These are phyloP conservation scores for Ustilago curta DNA, from an alignment of 1,284 basidiomycete genomes.

Conservation along the genomic window DNA sequence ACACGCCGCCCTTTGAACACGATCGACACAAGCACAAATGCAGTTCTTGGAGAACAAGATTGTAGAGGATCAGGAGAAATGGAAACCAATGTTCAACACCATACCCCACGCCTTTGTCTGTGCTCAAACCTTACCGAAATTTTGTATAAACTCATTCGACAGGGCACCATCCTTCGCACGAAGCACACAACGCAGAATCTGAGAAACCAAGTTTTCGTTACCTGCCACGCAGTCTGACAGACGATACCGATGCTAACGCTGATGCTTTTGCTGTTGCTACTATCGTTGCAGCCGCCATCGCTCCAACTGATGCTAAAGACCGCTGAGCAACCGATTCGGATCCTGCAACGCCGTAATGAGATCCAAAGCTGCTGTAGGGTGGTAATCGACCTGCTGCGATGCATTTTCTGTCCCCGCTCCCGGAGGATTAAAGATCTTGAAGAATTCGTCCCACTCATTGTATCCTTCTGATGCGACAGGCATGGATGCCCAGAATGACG, in stretches of 20 bases:
- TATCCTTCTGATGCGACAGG: slow-evolving; percentile 40
- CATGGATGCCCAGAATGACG: slow-evolving; percentile 44
- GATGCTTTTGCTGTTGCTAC: slow-evolving; percentile 9
- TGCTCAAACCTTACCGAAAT: too few relatives aligned
- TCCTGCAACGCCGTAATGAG: slow-evolving; percentile 47
- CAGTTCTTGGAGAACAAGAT: slow-evolving; percentile 18
- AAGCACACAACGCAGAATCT: too few relatives aligned
- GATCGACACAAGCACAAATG: not conserved
- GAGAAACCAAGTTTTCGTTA: not conserved
- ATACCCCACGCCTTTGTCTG: too few relatives aligned
- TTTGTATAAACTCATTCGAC: too few relatives aligned
- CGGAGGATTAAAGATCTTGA: slow-evolving; percentile 29
- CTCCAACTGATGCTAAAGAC: slow-evolving; percentile 6
- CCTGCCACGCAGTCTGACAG: not conserved
- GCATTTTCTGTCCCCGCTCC: slow-evolving; percentile 5
- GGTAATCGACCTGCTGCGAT: slow-evolving; percentile 20
- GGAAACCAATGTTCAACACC: slow-evolving; percentile 1
- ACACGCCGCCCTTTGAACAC: slow-evolving; percentile 1
- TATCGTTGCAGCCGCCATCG: not conserved
- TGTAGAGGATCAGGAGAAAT: slow-evolving; percentile 2
- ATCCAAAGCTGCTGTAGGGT: slow-evolving; percentile 37
- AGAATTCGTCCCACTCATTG: slow-evolving; percentile 47
- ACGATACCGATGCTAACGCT: not conserved
- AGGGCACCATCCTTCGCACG: too few relatives aligned
- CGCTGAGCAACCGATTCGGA: slow-evolving; percentile 37